Evolutionary conservation across 2,329 filamentous ascomycete species (phyloP), one percentile per base, ranked within the genome.

Genomic region (Diaporthe batatas): DNA sequence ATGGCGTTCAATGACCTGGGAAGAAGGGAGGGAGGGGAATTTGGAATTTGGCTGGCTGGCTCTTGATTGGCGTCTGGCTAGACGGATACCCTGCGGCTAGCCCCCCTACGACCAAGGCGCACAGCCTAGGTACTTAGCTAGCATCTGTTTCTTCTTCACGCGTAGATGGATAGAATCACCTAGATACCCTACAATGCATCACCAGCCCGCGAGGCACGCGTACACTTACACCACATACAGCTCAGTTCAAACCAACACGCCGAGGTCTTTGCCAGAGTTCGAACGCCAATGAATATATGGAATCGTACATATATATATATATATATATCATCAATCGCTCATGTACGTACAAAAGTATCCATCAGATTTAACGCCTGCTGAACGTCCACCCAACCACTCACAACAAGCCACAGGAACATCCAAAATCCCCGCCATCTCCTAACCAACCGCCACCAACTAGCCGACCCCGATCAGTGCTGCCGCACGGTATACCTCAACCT

Each of bases 401-500:
- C n/a, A n/a, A n/a, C n/a, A n/a, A n/a, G n/a, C n/a, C n/a, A n/a
- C n/a, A n/a, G n/a, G n/a, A n/a, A n/a, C n/a, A n/a, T n/a, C n/a
- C n/a, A n/a, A n/a, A n/a, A n/a, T n/a, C n/a, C n/a, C n/a, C n/a
- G n/a, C n/a, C n/a, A n/a, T n/a, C n/a, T n/a, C n/a, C n/a, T n/a
- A n/a, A n/a, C n/a, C n/a, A n/a, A n/a, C n/a, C n/a, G n/a, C n/a
- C n/a, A n/a, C n/a, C n/a, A n/a, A n/a, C n/a, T n/a, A n/a, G n/a
- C n/a, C n/a, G n/a, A 1, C n/a, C 6, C 21, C 29, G 29, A 39
- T 69, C 49, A 71, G 49, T 73, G 65, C 34, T 75, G 57, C 55
- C 77, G 69, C 16, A 70, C 68, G 14, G 71, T 79, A 54, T 85
- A 84, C 70, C 81, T 83, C 8, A 87, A 67, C 34, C 79, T 80